phyloP scores from a whole-genome alignment of 495 filamentous ascomycete genomes.

The Penicillium argentinense region DNA sequence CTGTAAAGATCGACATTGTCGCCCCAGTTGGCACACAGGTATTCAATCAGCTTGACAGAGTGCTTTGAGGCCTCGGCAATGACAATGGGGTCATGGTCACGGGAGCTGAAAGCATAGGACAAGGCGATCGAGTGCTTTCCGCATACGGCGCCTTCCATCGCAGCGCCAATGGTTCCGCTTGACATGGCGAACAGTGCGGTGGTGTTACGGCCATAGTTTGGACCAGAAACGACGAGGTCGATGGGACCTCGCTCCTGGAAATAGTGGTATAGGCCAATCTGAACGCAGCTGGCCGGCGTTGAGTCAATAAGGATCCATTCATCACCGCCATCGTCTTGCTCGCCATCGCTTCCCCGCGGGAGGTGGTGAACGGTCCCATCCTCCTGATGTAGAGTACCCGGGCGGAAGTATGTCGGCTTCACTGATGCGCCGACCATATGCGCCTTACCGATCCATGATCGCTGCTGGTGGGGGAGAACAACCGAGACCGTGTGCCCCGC shows the following conservation, averaged over 20 bases:
- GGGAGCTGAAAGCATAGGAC: constrained; percentile 80
- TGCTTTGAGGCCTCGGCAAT: constrained; percentile 72
- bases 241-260: constrained; percentile 75
- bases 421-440: constrained; percentile 86
- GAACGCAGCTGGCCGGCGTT: constrained; percentile 83
- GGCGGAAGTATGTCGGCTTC: constrained; percentile 85
- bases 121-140: constrained; percentile 75
- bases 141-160: constrained; percentile 89
- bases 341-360: constrained; percentile 53
- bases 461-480: constrained; percentile 84
- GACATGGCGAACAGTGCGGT: constrained; percentile 90
- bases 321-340: constrained; percentile 64
- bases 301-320: constrained; percentile 93
- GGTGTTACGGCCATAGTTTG: constrained; percentile 93
- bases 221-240: constrained; percentile 85
- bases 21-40: constrained; percentile 73
- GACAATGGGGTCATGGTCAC: constrained; percentile 74
- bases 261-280: constrained; percentile 86
- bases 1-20: constrained; percentile 75
- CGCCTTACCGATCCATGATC: constrained; percentile 97
- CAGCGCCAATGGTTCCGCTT: constrained; percentile 86
- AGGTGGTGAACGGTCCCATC: constrained; percentile 65
- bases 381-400: constrained; percentile 59
- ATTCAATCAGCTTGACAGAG: constrained; percentile 72
- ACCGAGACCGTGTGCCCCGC: constrained; percentile 85